Evolutionary conservation across 345 rosid species (phyloP), one percentile per base, ranked within the genome.

Genomic region (Aegle marmelos): DNA sequence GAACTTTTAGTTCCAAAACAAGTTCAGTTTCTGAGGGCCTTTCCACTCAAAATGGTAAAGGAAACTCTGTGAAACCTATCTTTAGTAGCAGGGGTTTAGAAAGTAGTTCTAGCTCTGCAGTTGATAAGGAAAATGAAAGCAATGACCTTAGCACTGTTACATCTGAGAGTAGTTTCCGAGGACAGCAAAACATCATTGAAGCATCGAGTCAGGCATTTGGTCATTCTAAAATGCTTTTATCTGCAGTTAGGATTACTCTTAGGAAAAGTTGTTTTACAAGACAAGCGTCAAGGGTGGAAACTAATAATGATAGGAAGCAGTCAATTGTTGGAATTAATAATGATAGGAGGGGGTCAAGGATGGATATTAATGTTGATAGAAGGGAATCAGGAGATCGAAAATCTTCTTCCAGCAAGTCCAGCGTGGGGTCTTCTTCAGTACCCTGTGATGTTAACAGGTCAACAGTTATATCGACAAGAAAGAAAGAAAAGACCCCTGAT

Each of bases 231-330:
- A 82, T 78, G 72, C 87, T 86, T 78, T 71, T 88, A 71, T 69
- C 86, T 2, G 85, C 82, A 4, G 27, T 85, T 79, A 83, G 79
- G 79, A 82, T 72, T 48, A 81, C 84, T 74, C 87, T 86, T 72
- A 79, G 91, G 84, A 89, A 79, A 85, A 89, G 90, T 74, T 78
- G 82, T 79, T 83, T 73, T 77, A 87, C 86, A 61, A 84, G 90
- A 81, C 91, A 79, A 82, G 92, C 92, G 57, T 85, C 85, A 13
- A 87, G 92, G 75, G 78, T 82, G 68, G 85, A 84, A 78, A 79
- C 72, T 74, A 72, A 66, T 78, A 67, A 63, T 17, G 68, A 79
- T 77, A 66, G 11, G 33, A 77, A 58, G 41, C 76, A 79, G 41
- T 80, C 68, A 53, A 71, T 54, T 68, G 68, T 78, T 66, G 85